Conservation (phyloP, 2,329 filamentous ascomycete genomes). For the Dothideomycetes sp. region DNA sequence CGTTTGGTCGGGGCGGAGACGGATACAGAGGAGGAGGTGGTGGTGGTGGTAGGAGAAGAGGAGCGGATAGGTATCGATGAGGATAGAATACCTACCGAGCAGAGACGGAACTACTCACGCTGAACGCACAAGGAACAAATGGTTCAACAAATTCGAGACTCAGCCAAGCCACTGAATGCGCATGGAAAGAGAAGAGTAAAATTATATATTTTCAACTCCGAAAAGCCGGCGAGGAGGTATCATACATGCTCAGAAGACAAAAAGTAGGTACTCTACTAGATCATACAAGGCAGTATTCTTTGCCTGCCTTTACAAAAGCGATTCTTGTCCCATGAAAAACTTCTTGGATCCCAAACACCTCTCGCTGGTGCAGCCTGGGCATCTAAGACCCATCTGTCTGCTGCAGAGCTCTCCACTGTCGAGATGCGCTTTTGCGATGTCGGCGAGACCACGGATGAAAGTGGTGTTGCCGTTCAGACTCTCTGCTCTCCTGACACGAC, state of each 20-base stretch:
- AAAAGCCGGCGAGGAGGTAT: too few species aligned
- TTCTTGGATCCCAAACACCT: constrained; percentile 68
- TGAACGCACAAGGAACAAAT: too few species aligned
- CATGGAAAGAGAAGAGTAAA: too few species aligned
- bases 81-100: too few species aligned
- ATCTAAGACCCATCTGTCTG: constrained; percentile 77
- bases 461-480: constrained; percentile 82
- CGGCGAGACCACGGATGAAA: constrained; percentile 82
- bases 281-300: too few species aligned
- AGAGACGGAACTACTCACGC: too few species aligned
- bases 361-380: constrained; percentile 86
- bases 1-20: constrained; percentile 9
- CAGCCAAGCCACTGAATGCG: too few species aligned
- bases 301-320: constrained; percentile 9
- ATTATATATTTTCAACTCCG: too few species aligned
- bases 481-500: constrained; percentile 69
- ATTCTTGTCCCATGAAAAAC: constrained; percentile 40
- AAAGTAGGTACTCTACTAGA: too few species aligned
- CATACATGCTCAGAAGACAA: too few species aligned
- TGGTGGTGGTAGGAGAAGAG: constrained; percentile 12
- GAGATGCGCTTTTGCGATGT: constrained; percentile 74
- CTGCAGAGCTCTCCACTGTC: constrained; percentile 61
- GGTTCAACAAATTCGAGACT: too few species aligned
- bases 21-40: constrained; percentile 12
- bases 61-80: constrained; percentile 12